Base-by-base conservation (phyloP, 2,329 filamentous ascomycete species). In the Paradendryphiella salina region DNA sequence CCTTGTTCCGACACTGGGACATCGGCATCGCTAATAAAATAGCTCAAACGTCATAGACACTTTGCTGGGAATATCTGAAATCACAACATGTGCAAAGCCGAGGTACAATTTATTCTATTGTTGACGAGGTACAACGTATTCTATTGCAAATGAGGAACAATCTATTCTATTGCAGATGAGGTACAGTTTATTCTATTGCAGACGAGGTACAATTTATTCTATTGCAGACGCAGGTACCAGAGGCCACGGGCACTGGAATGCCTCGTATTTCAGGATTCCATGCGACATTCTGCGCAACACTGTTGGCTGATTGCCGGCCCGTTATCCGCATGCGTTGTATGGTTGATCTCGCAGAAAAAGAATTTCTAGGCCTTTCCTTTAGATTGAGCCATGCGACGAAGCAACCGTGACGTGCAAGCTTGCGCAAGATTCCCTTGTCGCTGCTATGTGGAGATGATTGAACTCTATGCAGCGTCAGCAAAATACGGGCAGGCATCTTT, bases 31-130 rank as follows among this genome's bases (percentile, higher is more conserved):
- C 43, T 43, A 60, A 46, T 52, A 21, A 43, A 42, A 21, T 57
- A 56, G 57, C 46, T 51, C 47, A 57, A 62, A 62, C 56, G 54
- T 62, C 56, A 59, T 45, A 32, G 42, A 52, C 58, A 51, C 38
- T 47, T 53, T 58, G 49, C 49, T 40, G 38, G 32, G 34, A 18
- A 49, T 36, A 43, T 46, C 50, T 61, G 49, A 60, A 11, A 61
- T 64, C 57, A 53, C 50, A 41, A 38, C 36, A 20, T 13, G 34
- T 37, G 42, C 46, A 44, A 18, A 44, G 46, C 57, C 53, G 46
- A 55, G 48, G 45, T 38, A 42, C 15, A 10, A 26, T 26, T 3
- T 26, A 9, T 10, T 26, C 23, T 2, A 26, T 26, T 26, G 23
- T 9, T 9, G 23, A 26, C 23, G 23, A 26, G 23, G 23, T 26